Base-by-base conservation (phyloP, 2,329 filamentous ascomycete species). In the Magnaporthiopsis rhizophila region DNA sequence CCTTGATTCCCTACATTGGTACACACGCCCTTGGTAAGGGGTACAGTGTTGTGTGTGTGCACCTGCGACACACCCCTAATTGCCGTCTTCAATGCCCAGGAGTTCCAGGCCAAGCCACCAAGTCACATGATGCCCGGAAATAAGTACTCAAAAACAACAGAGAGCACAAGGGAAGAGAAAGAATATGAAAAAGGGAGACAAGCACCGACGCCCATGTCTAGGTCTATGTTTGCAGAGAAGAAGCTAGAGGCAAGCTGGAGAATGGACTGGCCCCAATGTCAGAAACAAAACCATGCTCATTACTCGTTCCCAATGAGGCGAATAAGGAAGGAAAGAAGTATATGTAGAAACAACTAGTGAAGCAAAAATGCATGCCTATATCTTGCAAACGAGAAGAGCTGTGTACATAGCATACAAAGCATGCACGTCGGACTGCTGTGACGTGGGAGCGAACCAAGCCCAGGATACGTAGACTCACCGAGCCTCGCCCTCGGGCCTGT, bases 401-500 rank as follows among this genome's bases (percentile, higher is more conserved):
- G 45, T 53, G 8, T 53, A 9, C 18, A 53, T 7, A 21, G 21
- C 45, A 24, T 11, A 9, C 30, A 7, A 53, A 53, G 45, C 45
- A 8, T 9, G 8, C 45, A 24, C 21, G 6, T 2, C 6, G 45
- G 45, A 53, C 21, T 7, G 45, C 18, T 53, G 18, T 9, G 21
- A 6, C 18, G n/a, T n/a, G n/a, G 9, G 3, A 53, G 21, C 11
- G n/a, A 53, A 24, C 3, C 45, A 24, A 53, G 21, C n/a, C 21
- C n/a, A 53, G 45, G 21, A 18, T 50, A 7, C 8, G 45, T 24
- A 53, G n/a, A 9, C 18, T 53, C 45, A 53, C 8, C 45, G 45
- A 53, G n/a, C 45, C 45, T 61, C 65, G 15, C 70, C 69, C 9
- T 71, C 70, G 26, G 68, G 64, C 21, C 73, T 72, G 64, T 80